A percentile compares a stretch with the other conserved stretches of the same genome.
phyloP scores from a whole-genome alignment of 2,329 filamentous ascomycete species.

The Nemania sp. region DNA sequence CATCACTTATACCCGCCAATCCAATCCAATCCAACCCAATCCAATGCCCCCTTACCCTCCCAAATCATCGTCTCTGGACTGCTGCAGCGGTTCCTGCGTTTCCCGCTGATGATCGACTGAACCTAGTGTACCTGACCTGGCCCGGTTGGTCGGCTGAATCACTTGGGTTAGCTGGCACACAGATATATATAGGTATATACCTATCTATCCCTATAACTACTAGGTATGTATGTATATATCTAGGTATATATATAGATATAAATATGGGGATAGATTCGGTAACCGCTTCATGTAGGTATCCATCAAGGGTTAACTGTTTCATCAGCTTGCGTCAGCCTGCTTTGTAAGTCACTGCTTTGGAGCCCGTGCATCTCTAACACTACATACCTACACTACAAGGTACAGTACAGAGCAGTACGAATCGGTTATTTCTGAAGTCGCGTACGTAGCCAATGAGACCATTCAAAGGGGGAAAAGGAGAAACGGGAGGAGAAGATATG shows the following conservation, averaged over 20 bases:
- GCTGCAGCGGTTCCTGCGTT: conserved; percentile 19
- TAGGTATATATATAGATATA: too few species aligned
- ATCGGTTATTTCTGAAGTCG: background rate
- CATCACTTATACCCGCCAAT: too few species aligned
- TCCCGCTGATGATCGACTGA: conserved; percentile 2
- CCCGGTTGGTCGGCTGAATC: background rate
- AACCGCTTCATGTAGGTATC: too few species aligned
- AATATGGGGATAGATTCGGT: too few species aligned
- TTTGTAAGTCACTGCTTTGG: background rate
- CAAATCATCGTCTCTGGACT: conserved; percentile 11
- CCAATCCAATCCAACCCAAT: too few species aligned
- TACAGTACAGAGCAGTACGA: background rate
- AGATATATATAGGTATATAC: too few species aligned
- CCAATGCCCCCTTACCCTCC: background rate
- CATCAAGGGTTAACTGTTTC: background rate
- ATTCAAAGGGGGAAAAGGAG: background rate
- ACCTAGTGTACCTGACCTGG: background rate
- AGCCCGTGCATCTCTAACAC: conserved; percentile 2
- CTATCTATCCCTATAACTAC: too few species aligned
- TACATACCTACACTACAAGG: too few species aligned
- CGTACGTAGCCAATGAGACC: too few species aligned
- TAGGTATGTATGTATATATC: too few species aligned
- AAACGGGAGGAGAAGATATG: background rate
- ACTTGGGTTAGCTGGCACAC: too few species aligned
- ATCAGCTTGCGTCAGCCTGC: conserved; percentile 9